These are phyloP conservation scores for Lodderomyces margitis DNA, from an alignment of 1,139 yeast species.

Conservation along the genomic window DNA sequence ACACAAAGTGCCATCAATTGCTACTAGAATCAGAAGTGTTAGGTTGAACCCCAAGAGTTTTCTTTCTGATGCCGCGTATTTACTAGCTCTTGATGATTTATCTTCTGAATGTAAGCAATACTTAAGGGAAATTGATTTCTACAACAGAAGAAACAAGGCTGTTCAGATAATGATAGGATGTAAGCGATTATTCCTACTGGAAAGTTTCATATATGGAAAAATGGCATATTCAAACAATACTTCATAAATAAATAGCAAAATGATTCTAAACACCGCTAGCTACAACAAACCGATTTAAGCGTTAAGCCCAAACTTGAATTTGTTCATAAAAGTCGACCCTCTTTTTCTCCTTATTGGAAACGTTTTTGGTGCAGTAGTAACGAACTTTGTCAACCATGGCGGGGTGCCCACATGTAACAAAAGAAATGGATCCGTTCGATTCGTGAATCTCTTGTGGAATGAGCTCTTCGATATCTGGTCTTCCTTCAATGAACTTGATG, in stretches of 20 bases:
- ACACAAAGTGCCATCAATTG: no score
- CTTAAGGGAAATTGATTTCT: no score
- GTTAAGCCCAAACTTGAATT: slow-evolving; percentile 39
- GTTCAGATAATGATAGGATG: no score
- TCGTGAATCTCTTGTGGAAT: slow-evolving; percentile 28
- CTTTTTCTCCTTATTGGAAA: slow-evolving; percentile 24
- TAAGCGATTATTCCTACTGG: no score
- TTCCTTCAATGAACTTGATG: slow-evolving; percentile 29
- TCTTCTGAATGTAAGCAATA: no score
- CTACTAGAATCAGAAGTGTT: no score
- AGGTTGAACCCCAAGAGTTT: no score
- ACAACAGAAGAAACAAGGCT: no score
- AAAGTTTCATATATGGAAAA: no score
- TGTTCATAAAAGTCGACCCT: slow-evolving; percentile 40
- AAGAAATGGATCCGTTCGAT: slow-evolving; percentile 36
- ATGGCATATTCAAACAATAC: no score
- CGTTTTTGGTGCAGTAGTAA: slow-evolving; percentile 26
- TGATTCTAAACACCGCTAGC: background rate
- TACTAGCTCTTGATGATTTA: no score
- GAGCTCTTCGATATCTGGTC: slow-evolving; percentile 31
- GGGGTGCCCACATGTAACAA: slow-evolving; percentile 55
- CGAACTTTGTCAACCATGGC: slow-evolving; percentile 51
- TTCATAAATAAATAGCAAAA: background rate
- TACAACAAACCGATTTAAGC: background rate
- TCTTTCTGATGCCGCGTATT: no score